Conservation (phyloP, 2,329 filamentous ascomycete species). For the Calycina herbarum region DNA sequence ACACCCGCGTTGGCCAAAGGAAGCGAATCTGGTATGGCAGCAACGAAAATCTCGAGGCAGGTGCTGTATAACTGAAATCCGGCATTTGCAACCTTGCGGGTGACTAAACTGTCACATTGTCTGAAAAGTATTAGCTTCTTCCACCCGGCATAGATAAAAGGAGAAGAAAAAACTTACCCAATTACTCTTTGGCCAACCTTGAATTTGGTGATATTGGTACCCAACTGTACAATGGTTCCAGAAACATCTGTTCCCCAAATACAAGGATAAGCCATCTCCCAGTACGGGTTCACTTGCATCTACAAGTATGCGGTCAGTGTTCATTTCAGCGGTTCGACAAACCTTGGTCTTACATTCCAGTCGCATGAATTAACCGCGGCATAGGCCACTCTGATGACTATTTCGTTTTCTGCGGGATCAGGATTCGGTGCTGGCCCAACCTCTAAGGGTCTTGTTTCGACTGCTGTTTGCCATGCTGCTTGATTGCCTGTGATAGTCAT, state of each 20-base stretch:
- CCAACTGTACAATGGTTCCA: constrained; percentile 40
- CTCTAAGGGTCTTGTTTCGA: constrained; percentile 33
- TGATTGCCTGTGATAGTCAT: constrained; percentile 20
- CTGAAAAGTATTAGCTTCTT: not conserved
- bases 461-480: constrained; percentile 32
- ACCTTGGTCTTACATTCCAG: not conserved
- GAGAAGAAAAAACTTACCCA: constrained; percentile 24
- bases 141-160: too few relatives aligned
- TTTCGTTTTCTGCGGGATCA: constrained; percentile 33
- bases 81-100: constrained; percentile 24
- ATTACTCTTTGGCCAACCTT: constrained; percentile 38
- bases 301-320: too few relatives aligned
- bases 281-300: too few relatives aligned
- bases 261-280: constrained; percentile 20
- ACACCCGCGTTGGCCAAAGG: constrained; percentile 39
- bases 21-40: constrained; percentile 36
- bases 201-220: constrained; percentile 45
- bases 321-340: too few relatives aligned
- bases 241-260: constrained; percentile 35
- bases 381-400: constrained; percentile 40
- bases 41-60: constrained; percentile 29
- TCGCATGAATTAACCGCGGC: constrained; percentile 44
- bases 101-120: not conserved
- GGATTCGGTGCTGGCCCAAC: constrained; percentile 39
- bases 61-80: constrained; percentile 39